These are phyloP conservation scores for Fusarium begoniae DNA, from an alignment of 2,329 filamentous ascomycete genomes.

Conservation along the genomic window DNA sequence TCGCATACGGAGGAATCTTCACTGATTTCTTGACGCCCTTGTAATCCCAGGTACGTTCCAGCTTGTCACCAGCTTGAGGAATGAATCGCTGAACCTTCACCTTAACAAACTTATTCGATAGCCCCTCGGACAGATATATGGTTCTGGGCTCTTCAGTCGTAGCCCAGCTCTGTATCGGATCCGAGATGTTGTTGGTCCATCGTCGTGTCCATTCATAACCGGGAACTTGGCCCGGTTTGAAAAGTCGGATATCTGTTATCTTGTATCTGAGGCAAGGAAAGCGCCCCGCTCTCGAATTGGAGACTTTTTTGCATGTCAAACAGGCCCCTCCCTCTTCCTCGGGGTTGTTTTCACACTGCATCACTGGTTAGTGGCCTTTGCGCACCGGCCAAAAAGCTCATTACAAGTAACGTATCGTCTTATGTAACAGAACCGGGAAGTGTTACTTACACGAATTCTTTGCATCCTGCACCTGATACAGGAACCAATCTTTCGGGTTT, in stretches of 20 bases:
- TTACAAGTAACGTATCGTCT: not conserved
- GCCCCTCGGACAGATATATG: slow-evolving; percentile 64
- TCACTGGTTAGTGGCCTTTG: slow-evolving; percentile 11
- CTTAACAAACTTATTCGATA: slow-evolving; percentile 57
- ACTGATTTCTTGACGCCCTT: slow-evolving; percentile 59
- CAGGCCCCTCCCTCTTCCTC: slow-evolving; percentile 59
- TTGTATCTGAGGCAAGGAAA: slow-evolving; percentile 69
- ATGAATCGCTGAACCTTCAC: slow-evolving; percentile 64
- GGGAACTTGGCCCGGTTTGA: slow-evolving; percentile 67
- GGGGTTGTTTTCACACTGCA: slow-evolving; percentile 62
- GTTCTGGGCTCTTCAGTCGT: slow-evolving; percentile 59
- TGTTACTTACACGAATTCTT: slow-evolving; percentile 63
- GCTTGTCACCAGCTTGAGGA: slow-evolving; percentile 63
- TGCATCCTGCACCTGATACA: slow-evolving; percentile 71
- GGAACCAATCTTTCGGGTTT: slow-evolving; percentile 65
- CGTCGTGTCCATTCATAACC: slow-evolving; percentile 68
- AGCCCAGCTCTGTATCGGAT: slow-evolving; percentile 66
- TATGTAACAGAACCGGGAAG: not conserved
- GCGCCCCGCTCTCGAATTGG: slow-evolving; percentile 60
- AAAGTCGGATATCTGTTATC: slow-evolving; percentile 66
- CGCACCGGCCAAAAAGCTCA: not conserved
- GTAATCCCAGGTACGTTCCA: slow-evolving; percentile 63
- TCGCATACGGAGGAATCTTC: slow-evolving; percentile 63
- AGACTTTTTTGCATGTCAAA: slow-evolving; percentile 62
- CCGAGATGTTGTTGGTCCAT: slow-evolving; percentile 64